Base-by-base conservation (phyloP, 768 basidiomycete species). In the Auriculariales sp. region DNA sequence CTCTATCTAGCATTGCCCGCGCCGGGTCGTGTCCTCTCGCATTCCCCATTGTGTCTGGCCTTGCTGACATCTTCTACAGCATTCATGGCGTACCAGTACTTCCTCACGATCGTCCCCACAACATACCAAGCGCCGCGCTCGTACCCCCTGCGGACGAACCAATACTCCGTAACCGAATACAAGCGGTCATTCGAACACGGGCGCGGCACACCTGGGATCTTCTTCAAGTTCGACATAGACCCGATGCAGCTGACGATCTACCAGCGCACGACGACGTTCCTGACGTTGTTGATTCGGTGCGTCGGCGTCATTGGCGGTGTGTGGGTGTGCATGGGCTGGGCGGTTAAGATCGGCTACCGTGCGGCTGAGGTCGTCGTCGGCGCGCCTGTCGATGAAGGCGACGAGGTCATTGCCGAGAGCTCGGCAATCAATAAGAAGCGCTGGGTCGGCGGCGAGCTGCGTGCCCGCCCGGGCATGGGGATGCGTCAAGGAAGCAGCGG, bases 221-320 rank as follows among this genome's bases (percentile, higher is more conserved):
- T 94, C 72, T 95, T 97, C 82, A 95, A 97, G 65, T 97, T 90
- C 62, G 93, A 99, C 52, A 67, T 97, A 31, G 94, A 99, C 60
- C 91, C 93, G 0, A 74, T 98, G 66, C 71, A 76, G 22, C 72
- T 98, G 52, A 83, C 79, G 0, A 79, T 97, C 49, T 77, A 85
- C 58, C 92, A 98, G 65, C 78, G 91, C 15, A 97, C 94, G 17
- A 90, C 84, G 0, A 71, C 77, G 1, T 66, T 99, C 47, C 58
- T 82, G 3, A 84, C 93, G 55, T 75, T 99, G 49, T 59, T 95
- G 55, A 84, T 97, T 54, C 74, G 84, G 66, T 73, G 71, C 50
- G 82, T 86, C 5, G 94, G 94, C n/a, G 94, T 97, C 45, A 72
- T 99, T 27, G 94, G 94, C 11, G 90, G 90, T 3, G 77, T 91